phyloP scores from a whole-genome alignment of 2,329 filamentous ascomycete species.

The Beauveria scarabaeidicola region DNA sequence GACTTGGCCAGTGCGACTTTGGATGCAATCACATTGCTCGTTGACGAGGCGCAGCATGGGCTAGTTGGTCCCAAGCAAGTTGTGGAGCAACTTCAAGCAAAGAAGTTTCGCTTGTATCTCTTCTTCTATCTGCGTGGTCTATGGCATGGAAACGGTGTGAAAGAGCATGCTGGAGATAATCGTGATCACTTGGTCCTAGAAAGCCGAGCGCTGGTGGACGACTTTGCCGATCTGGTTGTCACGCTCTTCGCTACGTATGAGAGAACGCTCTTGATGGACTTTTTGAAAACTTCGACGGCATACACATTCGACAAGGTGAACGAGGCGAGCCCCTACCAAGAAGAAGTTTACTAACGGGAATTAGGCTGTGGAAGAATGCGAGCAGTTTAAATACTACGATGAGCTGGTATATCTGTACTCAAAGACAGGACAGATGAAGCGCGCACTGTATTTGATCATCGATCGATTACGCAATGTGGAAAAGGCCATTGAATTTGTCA shows the following conservation, averaged over 20 bases:
- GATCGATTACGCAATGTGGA: constrained; percentile 85
- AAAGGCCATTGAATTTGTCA: constrained; percentile 89
- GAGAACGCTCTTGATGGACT: constrained; percentile 72
- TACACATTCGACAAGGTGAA: constrained; percentile 74
- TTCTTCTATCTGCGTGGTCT: constrained; percentile 87
- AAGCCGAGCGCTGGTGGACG: constrained; percentile 64
- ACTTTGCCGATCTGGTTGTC: constrained; percentile 79
- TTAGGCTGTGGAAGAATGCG: constrained; percentile 67
- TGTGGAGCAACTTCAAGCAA: constrained; percentile 64
- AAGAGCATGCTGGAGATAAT: constrained; percentile 44
- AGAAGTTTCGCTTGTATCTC: constrained; percentile 63
- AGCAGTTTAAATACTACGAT: constrained; percentile 70
- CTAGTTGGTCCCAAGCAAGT: constrained; percentile 72
- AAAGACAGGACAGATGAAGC: constrained; percentile 89
- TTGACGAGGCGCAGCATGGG: constrained; percentile 84
- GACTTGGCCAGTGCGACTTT: constrained; percentile 74
- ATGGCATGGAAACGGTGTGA: constrained; percentile 67
- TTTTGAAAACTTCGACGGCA: constrained; percentile 72
- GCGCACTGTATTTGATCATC: constrained; percentile 86
- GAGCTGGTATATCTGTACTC: constrained; percentile 95
- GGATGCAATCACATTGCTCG: constrained; percentile 78
- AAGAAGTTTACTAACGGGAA: not conserved
- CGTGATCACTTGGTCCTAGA: constrained; percentile 50
- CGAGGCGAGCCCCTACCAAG: not conserved
- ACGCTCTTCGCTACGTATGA: constrained; percentile 81